phyloP scores from a whole-genome alignment of 352 stramenopile species.

The Blastocystis sp. region DNA sequence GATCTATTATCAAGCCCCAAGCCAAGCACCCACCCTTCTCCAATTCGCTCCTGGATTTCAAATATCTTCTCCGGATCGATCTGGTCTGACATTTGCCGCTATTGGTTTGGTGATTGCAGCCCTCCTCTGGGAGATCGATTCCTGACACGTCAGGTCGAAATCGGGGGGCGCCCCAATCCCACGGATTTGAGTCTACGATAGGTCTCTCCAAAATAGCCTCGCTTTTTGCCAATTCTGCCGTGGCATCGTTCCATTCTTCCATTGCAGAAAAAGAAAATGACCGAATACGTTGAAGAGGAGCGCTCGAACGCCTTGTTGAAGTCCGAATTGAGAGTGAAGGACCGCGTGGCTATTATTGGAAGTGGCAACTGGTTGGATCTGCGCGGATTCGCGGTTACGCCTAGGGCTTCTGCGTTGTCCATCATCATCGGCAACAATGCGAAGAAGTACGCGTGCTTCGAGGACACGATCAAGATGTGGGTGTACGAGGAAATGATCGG shows the following conservation, averaged over 20 bases:
- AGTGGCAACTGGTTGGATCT: slow-evolving; percentile 47
- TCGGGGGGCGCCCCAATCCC: too few relatives aligned
- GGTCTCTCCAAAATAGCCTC: too few relatives aligned
- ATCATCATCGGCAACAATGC: slow-evolving; percentile 71
- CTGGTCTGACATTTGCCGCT: neutral
- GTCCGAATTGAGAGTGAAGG: neutral
- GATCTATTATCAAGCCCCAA: neutral
- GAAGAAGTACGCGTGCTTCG: slow-evolving; percentile 77
- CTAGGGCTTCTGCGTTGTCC: slow-evolving; percentile 70
- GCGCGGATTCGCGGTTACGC: neutral
- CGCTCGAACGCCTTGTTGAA: neutral
- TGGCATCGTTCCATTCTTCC: too few relatives aligned
- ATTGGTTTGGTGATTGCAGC: too few relatives aligned
- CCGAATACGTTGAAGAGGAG: neutral
- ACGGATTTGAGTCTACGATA: too few relatives aligned
- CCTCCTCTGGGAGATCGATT: too few relatives aligned
- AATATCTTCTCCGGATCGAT: slow-evolving; percentile 47
- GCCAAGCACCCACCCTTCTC: slow-evolving; percentile 29
- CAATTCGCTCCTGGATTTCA: slow-evolving; percentile 57
- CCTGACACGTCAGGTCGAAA: too few relatives aligned
- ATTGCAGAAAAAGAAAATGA: neutral
- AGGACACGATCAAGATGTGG: slow-evolving; percentile 90
- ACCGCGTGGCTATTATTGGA: slow-evolving; percentile 52
- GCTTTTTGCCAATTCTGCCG: too few relatives aligned
- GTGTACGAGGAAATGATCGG: slow-evolving; percentile 88